Percentiles rank a stretch among this genome's conserved stretches.
These are phyloP conservation scores for Phytophthora meadii DNA, from an alignment of 352 stramenopile species.

Conservation along the genomic window DNA sequence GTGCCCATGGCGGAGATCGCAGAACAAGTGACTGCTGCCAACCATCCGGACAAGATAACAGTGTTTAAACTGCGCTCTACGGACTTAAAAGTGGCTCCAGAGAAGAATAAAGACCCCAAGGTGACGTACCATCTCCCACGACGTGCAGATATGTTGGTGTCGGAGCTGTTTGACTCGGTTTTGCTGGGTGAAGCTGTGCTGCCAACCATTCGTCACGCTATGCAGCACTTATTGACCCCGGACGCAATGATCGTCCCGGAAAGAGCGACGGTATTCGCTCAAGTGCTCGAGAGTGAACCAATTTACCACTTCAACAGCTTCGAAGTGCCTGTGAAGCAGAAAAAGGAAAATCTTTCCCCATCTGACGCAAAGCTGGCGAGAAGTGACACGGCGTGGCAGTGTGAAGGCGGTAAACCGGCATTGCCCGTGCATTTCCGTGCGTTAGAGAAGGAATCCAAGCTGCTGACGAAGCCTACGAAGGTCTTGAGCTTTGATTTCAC, in stretches of 20 bases:
- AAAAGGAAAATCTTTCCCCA: conserved; percentile 5
- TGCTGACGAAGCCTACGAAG: conserved; percentile 48
- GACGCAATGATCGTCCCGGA: conserved; percentile 76
- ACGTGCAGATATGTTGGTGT: conserved; percentile 92
- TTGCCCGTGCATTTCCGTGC: conserved; percentile 72
- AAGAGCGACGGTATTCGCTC: conserved; percentile 71
- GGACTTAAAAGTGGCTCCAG: conserved; percentile 54
- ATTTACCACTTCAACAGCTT: conserved; percentile 81
- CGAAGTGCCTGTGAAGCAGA: conserved; percentile 34
- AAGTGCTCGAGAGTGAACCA: conserved; percentile 68
- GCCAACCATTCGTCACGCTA: conserved; percentile 83
- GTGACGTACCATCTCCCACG: conserved; percentile 53
- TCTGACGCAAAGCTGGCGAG: conserved; percentile 48
- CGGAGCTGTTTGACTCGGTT: conserved; percentile 93
- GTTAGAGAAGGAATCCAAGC: conserved; percentile 41
- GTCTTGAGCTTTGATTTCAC: conserved; percentile 81
- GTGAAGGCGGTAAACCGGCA: conserved; percentile 66
- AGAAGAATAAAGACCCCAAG: conserved; percentile 18
- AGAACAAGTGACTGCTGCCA: conserved; percentile 65
- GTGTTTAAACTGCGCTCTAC: conserved; percentile 82
- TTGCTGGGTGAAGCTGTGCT: conserved; percentile 91
- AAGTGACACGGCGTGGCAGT: conserved; percentile 64
- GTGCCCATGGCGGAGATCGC: conserved; percentile 86
- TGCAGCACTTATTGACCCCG: conserved; percentile 60
- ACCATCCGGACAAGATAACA: conserved; percentile 78